Percentiles rank a stretch among this genome's conserved stretches.
Evolutionary conservation across 805 yeast genomes (phyloP).

Genomic region (Myxozyma vanderwaltii): DNA sequence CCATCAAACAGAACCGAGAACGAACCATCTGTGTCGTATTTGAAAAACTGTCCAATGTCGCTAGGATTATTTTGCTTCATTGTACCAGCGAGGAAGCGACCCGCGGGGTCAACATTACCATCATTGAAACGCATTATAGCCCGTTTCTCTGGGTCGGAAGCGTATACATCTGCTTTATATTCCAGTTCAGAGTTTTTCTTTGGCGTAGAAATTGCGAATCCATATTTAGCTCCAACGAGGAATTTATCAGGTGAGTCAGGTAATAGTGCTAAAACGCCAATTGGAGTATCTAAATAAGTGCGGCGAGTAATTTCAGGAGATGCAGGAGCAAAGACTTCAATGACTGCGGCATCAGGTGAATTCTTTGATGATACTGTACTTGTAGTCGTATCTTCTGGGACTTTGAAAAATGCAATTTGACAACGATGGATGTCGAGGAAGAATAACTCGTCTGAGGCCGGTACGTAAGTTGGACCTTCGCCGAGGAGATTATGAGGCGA

Average conservation of each 20-base stretch:
- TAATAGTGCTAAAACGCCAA: constrained; percentile 77
- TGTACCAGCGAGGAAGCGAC: constrained; percentile 78
- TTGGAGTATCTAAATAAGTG: constrained; percentile 40
- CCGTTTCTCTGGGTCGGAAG: constrained; percentile 39
- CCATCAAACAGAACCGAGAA: constrained; percentile 44
- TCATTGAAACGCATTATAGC: constrained; percentile 68
- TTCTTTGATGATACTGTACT: constrained; percentile 14
- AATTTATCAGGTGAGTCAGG: constrained; percentile 49
- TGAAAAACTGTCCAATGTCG: constrained; percentile 61
- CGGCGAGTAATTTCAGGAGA: constrained; percentile 38
- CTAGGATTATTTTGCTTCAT: constrained; percentile 50
- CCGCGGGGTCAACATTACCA: constrained; percentile 76
- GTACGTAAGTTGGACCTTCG: constrained; percentile 43
- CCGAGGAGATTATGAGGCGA: constrained; percentile 36
- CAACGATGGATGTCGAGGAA: constrained; percentile 41
- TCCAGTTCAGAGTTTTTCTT: constrained; percentile 7
- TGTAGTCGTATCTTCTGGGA: constrained; percentile 7
- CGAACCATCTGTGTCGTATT: constrained; percentile 44
- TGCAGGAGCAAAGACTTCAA: constrained; percentile 26
- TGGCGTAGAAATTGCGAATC: constrained; percentile 51
- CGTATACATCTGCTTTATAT: constrained; percentile 24
- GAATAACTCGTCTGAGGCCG: constrained; percentile 36
- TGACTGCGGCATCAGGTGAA: constrained; percentile 24
- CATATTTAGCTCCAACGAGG: constrained; percentile 65
- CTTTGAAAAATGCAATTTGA: constrained; percentile 12